Evolutionary conservation across 2,329 filamentous ascomycete genomes (phyloP).

Genomic region (Aspergillus thermomutatus): DNA sequence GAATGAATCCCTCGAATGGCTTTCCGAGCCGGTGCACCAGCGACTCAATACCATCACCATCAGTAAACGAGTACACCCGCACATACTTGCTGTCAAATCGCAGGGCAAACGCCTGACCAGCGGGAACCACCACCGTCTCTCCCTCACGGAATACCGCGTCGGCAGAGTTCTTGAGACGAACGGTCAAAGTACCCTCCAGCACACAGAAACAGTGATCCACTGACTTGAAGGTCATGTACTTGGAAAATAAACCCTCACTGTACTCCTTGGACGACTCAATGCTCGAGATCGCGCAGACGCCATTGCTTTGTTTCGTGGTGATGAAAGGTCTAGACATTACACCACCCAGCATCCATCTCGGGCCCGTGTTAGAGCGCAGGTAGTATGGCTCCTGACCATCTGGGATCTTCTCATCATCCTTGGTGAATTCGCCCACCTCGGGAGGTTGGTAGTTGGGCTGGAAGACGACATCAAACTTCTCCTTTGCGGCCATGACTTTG

Average conservation of each 20-base stretch:
- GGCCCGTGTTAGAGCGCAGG: slow-evolving; percentile 47
- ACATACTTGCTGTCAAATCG: slow-evolving; percentile 48
- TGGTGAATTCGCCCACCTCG: slow-evolving; percentile 29
- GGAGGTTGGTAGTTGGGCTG: slow-evolving; percentile 48
- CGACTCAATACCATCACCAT: slow-evolving; percentile 49
- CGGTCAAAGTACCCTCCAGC: slow-evolving; percentile 45
- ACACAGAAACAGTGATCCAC: slow-evolving; percentile 55
- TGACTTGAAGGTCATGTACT: slow-evolving; percentile 42
- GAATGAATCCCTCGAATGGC: slow-evolving; percentile 31
- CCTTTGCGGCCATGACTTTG: slow-evolving; percentile 55
- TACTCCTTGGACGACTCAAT: slow-evolving; percentile 46
- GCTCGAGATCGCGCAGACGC: slow-evolving; percentile 53
- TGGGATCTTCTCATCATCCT: slow-evolving; percentile 23
- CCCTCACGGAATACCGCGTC: slow-evolving; percentile 43
- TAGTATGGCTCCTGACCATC: slow-evolving; percentile 45
- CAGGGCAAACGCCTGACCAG: slow-evolving; percentile 45
- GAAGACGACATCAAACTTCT: slow-evolving; percentile 56
- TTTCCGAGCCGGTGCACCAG: slow-evolving; percentile 41
- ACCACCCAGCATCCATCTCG: slow-evolving; percentile 31
- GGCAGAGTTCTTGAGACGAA: slow-evolving; percentile 37
- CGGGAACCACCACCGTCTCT: slow-evolving; percentile 49
- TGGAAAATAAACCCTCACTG: slow-evolving; percentile 31
- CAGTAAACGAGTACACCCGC: slow-evolving; percentile 47
- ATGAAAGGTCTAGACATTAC: slow-evolving; percentile 45
- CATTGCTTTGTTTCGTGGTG: slow-evolving; percentile 46